Evolutionary conservation across 1,284 basidiomycete species (phyloP).

Genomic region (Hypsizygus ulmarius): DNA sequence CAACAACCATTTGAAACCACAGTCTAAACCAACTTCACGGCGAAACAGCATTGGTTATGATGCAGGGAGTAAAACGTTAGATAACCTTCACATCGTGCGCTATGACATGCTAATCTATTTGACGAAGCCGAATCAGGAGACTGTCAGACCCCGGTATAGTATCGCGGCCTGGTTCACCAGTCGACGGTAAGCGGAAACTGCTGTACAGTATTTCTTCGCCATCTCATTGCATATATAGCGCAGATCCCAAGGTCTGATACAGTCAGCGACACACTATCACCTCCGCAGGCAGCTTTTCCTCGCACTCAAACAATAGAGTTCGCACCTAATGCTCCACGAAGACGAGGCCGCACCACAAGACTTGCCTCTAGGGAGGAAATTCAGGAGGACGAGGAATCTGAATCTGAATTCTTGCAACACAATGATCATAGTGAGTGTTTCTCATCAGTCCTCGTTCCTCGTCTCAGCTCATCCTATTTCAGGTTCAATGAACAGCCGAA

Average conservation of each 20-base stretch:
- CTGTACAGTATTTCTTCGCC: background rate
- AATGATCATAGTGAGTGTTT: slow-evolving; percentile 26
- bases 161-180: slow-evolving; percentile 35
- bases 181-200: slow-evolving; percentile 18
- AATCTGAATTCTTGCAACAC: slow-evolving; percentile 15
- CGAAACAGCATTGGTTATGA: slow-evolving; percentile 8
- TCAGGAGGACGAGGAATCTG: slow-evolving; percentile 16
- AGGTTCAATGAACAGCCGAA: slow-evolving; percentile 25
- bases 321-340: slow-evolving; percentile 31
- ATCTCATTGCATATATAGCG: slow-evolving; percentile 8
- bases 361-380: slow-evolving; percentile 16
- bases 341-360: slow-evolving; percentile 15
- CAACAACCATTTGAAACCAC: background rate
- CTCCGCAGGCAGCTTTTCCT: slow-evolving; percentile 26
- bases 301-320: slow-evolving; percentile 63
- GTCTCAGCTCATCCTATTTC: slow-evolving; percentile 2
- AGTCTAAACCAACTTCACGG: background rate
- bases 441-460: background rate
- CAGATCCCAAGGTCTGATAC: slow-evolving; percentile 29
- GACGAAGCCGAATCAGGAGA: slow-evolving; percentile 26
- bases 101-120: background rate
- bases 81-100: background rate
- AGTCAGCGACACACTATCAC: slow-evolving; percentile 21
- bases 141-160: slow-evolving; percentile 39
- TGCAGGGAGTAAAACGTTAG: slow-evolving; percentile 7